phyloP scores from a whole-genome alignment of 192 early-diverging fungal genomes.

The Mortierella alpina region DNA sequence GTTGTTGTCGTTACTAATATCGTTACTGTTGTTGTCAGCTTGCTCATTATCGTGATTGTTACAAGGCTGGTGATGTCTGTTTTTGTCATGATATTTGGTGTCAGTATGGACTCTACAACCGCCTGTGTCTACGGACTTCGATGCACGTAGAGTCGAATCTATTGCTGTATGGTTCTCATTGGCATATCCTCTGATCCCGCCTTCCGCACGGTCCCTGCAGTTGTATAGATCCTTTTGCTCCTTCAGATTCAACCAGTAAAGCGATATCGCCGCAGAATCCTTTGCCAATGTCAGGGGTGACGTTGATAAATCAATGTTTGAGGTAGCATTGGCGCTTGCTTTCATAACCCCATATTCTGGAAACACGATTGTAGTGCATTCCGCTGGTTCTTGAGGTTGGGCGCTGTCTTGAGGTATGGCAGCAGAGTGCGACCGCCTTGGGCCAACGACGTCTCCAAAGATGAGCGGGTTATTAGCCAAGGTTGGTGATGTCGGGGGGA shows the following conservation, averaged over 20 bases:
- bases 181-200: too few species aligned
- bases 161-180: too few species aligned
- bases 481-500: not conserved
- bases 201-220: too few species aligned
- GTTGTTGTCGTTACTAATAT: not conserved
- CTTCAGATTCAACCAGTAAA: constrained; percentile 4
- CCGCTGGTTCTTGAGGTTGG: too few species aligned
- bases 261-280: constrained; percentile 13
- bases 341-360: not conserved
- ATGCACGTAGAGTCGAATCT: too few species aligned
- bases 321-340: not conserved
- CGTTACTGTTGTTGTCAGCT: not conserved
- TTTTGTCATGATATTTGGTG: too few species aligned
- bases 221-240: not conserved
- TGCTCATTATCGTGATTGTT: too few species aligned
- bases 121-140: too few species aligned
- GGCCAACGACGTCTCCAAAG: not conserved
- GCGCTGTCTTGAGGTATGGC: not conserved
- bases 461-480: not conserved
- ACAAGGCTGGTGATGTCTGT: too few species aligned
- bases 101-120: too few species aligned
- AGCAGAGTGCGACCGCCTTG: not conserved
- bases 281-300: constrained; percentile 16
- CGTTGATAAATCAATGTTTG: not conserved
- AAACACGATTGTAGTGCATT: not conserved